Conservation (phyloP, 1,284 basidiomycete species). For the Tilletiaria anomala region DNA sequence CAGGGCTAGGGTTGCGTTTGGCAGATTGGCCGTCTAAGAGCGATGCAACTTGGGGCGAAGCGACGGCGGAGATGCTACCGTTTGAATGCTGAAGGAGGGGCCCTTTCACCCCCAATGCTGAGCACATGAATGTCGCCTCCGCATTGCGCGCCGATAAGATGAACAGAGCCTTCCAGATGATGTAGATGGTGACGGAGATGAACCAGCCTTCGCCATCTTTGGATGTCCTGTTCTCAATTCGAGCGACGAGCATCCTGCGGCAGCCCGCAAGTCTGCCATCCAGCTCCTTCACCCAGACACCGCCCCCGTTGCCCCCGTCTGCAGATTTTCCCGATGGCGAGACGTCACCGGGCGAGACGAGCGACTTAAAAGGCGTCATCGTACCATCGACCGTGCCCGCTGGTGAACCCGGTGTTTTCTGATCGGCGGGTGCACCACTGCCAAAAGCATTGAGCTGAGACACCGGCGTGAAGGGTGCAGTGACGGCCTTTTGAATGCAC, state of each 20-base stretch:
- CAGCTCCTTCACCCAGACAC: conserved; percentile 33
- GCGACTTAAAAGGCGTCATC: too few relatives aligned
- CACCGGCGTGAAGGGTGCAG: conserved; percentile 26
- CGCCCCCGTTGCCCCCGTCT: too few relatives aligned
- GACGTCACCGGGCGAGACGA: too few relatives aligned
- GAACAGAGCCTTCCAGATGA: conserved; percentile 36
- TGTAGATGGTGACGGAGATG: conserved; percentile 33
- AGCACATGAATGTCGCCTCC: too few relatives aligned
- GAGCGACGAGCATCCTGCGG: conserved; percentile 24
- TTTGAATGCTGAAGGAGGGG: too few relatives aligned
- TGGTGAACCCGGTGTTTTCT: conserved; percentile 6
- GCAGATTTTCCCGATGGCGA: too few relatives aligned
- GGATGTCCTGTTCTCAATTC: conserved; percentile 30
- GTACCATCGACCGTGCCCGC: too few relatives aligned
- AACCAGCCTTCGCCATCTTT: conserved; percentile 37
- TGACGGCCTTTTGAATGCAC: conserved; percentile 25
- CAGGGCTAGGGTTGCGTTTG: conserved; percentile 22
- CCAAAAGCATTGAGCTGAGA: too few relatives aligned
- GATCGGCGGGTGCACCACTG: neutral
- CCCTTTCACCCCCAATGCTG: too few relatives aligned
- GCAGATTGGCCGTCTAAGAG: conserved; percentile 4
- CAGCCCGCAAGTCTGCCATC: conserved; percentile 30
- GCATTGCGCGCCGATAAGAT: too few relatives aligned
- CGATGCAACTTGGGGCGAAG: neutral
- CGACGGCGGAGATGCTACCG: too few relatives aligned